These are phyloP conservation scores for Boletus vermiculosoides DNA, from an alignment of 768 basidiomycete genomes.

Conservation along the genomic window DNA sequence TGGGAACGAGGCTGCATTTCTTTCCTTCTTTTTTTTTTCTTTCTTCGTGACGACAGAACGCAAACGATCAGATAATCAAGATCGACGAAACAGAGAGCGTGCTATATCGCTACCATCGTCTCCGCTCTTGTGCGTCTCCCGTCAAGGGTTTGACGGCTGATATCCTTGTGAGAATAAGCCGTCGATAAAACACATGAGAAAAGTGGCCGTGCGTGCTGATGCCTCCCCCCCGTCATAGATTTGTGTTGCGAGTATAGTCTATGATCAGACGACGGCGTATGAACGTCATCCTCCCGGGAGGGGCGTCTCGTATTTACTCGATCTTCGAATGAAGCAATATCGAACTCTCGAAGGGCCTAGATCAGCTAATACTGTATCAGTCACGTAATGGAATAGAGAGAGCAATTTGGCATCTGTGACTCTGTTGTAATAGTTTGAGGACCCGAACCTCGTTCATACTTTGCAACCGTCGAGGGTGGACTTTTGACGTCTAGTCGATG, in stretches of 20 bases:
- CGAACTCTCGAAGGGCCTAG: constrained; percentile 6
- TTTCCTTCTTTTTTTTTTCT: neutral
- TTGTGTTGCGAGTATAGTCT: constrained; percentile 61
- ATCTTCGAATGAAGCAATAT: constrained; percentile 28
- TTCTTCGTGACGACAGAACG: constrained; percentile 42
- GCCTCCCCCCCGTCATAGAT: constrained; percentile 30
- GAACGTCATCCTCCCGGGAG: constrained; percentile 60
- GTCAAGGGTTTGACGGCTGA: constrained; percentile 84
- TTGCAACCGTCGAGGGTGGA: too few species aligned
- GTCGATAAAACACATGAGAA: neutral
- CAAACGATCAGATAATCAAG: constrained; percentile 43
- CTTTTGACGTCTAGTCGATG: neutral
- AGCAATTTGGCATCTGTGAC: too few species aligned
- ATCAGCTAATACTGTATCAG: neutral
- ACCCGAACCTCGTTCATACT: neutral
- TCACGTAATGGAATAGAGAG: neutral
- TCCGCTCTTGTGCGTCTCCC: constrained; percentile 73
- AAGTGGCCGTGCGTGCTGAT: neutral
- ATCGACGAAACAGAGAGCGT: constrained; percentile 48
- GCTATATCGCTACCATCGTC: constrained; percentile 79
- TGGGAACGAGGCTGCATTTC: neutral
- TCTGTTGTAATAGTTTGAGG: neutral
- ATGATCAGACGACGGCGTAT: constrained; percentile 47
- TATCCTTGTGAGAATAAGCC: constrained; percentile 59
- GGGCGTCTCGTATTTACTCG: constrained; percentile 28